phyloP scores from a whole-genome alignment of 768 basidiomycete species.

The Leccinum aurantiacum region DNA sequence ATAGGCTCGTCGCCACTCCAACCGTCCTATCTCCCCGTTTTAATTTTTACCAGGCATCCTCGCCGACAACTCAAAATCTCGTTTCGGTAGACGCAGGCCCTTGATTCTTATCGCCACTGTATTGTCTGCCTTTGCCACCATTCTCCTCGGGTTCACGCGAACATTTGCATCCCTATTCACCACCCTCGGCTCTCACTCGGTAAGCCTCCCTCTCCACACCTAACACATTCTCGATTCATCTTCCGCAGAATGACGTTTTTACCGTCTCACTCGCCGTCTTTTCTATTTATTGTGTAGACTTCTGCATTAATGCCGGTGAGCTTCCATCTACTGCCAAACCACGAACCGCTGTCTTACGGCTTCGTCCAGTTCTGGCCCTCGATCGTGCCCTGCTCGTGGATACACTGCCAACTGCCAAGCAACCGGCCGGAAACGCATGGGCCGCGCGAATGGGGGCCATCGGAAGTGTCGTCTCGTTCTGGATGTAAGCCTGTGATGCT shows the following conservation, averaged over 20 bases:
- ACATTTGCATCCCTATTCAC: slow-evolving; percentile 57
- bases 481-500: slow-evolving; percentile 55
- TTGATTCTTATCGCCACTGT: slow-evolving; percentile 76
- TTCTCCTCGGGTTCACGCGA: slow-evolving; percentile 81
- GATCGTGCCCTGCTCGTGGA: slow-evolving; percentile 92
- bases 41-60: slow-evolving; percentile 46
- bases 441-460: slow-evolving; percentile 89
- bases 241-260: slow-evolving; percentile 54
- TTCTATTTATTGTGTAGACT: slow-evolving; percentile 68
- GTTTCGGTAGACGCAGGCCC: slow-evolving; percentile 82
- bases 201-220: slow-evolving; percentile 19
- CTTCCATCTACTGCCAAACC: neutral
- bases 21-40: neutral
- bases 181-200: slow-evolving; percentile 31
- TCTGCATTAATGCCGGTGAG: slow-evolving; percentile 56
- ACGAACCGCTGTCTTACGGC: neutral
- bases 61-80: slow-evolving; percentile 81
- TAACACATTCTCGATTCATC: neutral
- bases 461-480: slow-evolving; percentile 86
- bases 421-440: slow-evolving; percentile 92
- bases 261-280: slow-evolving; percentile 78
- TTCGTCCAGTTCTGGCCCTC: slow-evolving; percentile 70
- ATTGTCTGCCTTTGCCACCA: slow-evolving; percentile 68
- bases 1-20: slow-evolving; percentile 52
- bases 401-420: slow-evolving; percentile 66